Evolutionary conservation across 2,329 filamentous ascomycete genomes (phyloP), one percentile per base, ranked within the genome.

Genomic region (Pleoardoris graminearum): DNA sequence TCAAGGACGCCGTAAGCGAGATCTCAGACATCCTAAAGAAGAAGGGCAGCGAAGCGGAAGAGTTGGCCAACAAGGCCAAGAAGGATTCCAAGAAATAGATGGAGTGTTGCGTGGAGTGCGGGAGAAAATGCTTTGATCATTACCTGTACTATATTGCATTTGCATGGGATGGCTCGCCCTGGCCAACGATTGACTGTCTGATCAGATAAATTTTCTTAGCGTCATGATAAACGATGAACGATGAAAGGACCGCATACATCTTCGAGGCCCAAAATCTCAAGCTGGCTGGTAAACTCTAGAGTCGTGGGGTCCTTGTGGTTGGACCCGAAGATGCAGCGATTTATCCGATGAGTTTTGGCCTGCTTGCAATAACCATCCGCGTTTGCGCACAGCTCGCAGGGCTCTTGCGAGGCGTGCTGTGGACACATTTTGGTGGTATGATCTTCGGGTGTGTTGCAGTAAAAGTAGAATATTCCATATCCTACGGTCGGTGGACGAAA

Each of bases 1-100:
- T 89, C 46, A 85, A 85, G 73, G 85, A 88, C 67, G 87, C 72
- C 3, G 60, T 74, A 7, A 59, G 57, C 3, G 69, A 73, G 61
- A 70, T 73, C 35, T 63, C 61, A 3, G 65, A 71, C 32, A 54
- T 73, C 8, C 52, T 73, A 39, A 69, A 67, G 60, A 71, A 69
- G 65, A 69, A 63, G 56, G 59, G 68, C 14, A 64, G 67, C 17
- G 65, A 71, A 58, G 69, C 68, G 21, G 48, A 63, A 11, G 54
- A 67, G 46, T 41, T 72, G 48, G 69, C 69, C 0, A 58, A 70
- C 52, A 69, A 70, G 60, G 68, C 69, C 0, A 69, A 69, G 59
- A 59, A 71, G n/a, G 67, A 72, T 27, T 55, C 62, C 0, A 70
- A 70, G 61, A 71, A 71, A 63, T 72, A 66, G 25, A 38, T 23